A percentile compares a stretch with the other conserved stretches of the same genome.
These are phyloP conservation scores for Candida coquimbonensis DNA, from an alignment of 805 yeast species.

Conservation along the genomic window DNA sequence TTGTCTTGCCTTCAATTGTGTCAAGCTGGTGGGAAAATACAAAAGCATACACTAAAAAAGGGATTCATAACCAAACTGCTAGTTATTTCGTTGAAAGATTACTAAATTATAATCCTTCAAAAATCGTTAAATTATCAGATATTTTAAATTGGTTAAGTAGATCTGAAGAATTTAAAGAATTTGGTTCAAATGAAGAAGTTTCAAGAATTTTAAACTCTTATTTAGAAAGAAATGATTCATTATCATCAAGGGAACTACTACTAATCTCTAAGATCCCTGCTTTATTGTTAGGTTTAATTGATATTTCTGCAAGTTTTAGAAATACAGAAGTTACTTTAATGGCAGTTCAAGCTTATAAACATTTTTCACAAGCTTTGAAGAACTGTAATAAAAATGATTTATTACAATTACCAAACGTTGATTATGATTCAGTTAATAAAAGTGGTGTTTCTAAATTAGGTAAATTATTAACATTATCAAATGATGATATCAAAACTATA, in stretches of 20 bases:
- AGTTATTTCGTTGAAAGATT: conserved; percentile 62
- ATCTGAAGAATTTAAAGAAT: conserved; percentile 56
- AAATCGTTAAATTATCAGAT: conserved; percentile 46
- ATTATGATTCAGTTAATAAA: conserved; percentile 33
- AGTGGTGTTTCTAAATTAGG: conserved; percentile 57
- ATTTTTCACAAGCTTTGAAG: conserved; percentile 69
- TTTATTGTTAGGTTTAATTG: conserved; percentile 65
- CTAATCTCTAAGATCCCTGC: conserved; percentile 59
- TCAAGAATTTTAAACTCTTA: conserved; percentile 48
- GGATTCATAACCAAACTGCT: conserved; percentile 82
- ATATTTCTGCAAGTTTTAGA: conserved; percentile 77
- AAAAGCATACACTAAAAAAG: conserved; percentile 72
- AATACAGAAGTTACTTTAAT: conserved; percentile 54
- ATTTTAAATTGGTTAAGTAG: conserved; percentile 53
- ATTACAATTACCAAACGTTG: conserved; percentile 76
- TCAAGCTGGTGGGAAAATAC: conserved; percentile 88
- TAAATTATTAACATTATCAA: conserved; percentile 55
- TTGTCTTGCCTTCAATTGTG: conserved; percentile 73
- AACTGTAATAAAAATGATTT: conserved; percentile 51
- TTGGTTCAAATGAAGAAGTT: conserved; percentile 41
- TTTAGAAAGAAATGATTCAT: conserved; percentile 40
- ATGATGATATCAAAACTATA: conserved; percentile 45
- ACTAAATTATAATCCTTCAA: conserved; percentile 69
- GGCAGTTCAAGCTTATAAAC: conserved; percentile 61
- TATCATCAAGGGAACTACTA: conserved; percentile 35